Base-by-base conservation (phyloP, 2,329 filamentous ascomycete genomes). In the Ascochyta lentis region DNA sequence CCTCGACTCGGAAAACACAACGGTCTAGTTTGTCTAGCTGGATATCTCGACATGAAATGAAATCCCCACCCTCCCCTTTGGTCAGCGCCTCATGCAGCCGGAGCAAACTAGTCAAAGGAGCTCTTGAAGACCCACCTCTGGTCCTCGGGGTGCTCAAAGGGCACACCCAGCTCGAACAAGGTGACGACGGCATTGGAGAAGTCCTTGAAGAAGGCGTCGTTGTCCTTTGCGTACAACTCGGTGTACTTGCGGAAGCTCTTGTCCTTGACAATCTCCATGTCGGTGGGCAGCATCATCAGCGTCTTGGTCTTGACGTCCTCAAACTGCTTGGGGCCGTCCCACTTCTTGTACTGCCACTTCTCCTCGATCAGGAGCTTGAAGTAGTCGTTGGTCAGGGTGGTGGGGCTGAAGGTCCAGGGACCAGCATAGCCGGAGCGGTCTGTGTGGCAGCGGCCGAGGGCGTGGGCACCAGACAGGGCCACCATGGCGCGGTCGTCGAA, bases 401-500 rank as follows among this genome's bases (percentile, higher is more conserved):
- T 93, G 82, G 56, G 96, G 69, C 51, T 96, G 84, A 50, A 98
- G 84, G 19, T 90, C 86, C 79, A 88, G 92, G 68, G 95, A 89
- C 95, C 95, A 1, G 89, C 85, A 78, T 86, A 98, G 61, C 94
- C 94, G 61, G 88, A 92, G 74, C 94, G 91, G 79, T 95, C 89
- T 8, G 87, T 83, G 83, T 98, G 95, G 82, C 90, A 96, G 65
- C 93, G 91, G 60, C 93, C 93, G 34, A 72, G 88, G 88, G 77
- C 94, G 91, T 81, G 95, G 86, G 48, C 88, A 81, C 84, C 97
- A 89, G 84, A 83, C 49, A 98, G 85, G 27, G 94, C 95, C 41
- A 97, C 94, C 74, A 98, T 98, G 79, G 97, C 93, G 72, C 90
- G 90, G 80, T 99, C 94, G 78, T 95, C 89, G 84, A 97, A 98